Evolutionary conservation across 805 yeast species (phyloP).

Genomic region (Metschnikowia arizonensis): DNA sequence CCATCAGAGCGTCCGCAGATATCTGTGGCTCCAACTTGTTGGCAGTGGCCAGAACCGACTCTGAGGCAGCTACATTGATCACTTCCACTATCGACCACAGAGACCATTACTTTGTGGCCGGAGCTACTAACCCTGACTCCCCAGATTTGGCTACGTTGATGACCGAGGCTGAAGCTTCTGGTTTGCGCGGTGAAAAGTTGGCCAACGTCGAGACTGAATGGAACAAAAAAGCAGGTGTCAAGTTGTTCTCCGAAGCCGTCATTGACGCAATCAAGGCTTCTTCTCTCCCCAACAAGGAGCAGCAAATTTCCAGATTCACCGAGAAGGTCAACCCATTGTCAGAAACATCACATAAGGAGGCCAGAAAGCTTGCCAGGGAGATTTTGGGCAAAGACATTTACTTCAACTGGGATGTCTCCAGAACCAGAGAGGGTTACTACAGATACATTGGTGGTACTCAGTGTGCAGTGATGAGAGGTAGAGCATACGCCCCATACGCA

Average conservation of each 20-base stretch:
- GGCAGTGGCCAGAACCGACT: constrained; percentile 92
- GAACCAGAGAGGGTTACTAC: constrained; percentile 96
- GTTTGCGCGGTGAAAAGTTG: constrained; percentile 67
- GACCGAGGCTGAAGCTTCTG: constrained; percentile 75
- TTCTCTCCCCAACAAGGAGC: constrained; percentile 54
- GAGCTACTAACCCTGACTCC: constrained; percentile 81
- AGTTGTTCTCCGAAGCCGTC: constrained; percentile 88
- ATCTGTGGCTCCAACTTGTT: constrained; percentile 83
- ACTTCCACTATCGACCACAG: constrained; percentile 92
- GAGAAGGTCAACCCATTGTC: constrained; percentile 70
- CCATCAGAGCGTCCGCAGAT: constrained; percentile 94
- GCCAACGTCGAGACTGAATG: constrained; percentile 76
- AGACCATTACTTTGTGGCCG: constrained; percentile 89
- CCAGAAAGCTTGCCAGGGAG: constrained; percentile 68
- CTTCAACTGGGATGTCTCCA: constrained; percentile 93
- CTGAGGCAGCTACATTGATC: constrained; percentile 94
- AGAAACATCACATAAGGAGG: constrained; percentile 73
- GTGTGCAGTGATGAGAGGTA: constrained; percentile 95
- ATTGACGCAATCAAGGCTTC: constrained; percentile 71
- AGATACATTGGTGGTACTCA: constrained; percentile 94
- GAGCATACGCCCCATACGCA: constrained; percentile 91
- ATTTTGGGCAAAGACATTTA: constrained; percentile 76
- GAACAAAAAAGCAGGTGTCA: constrained; percentile 77
- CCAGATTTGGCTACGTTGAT: constrained; percentile 71
- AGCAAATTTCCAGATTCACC: constrained; percentile 61